Conservation (phyloP, 331 rosid genomes). For the Acacia pycnantha region DNA sequence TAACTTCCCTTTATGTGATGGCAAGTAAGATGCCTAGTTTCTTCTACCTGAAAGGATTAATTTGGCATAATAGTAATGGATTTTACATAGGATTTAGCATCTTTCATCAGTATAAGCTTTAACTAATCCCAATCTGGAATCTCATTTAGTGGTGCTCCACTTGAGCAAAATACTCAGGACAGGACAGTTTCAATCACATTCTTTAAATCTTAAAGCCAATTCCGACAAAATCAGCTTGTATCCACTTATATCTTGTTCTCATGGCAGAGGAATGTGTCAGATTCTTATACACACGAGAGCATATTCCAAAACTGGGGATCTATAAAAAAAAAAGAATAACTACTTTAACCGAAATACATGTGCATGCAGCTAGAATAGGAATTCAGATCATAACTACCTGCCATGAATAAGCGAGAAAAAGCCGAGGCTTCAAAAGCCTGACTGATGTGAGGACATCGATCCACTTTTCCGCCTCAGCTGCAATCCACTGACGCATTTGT, state of each 20-base stretch:
- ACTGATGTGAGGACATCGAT: background rate
- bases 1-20: background rate
- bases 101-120: constrained; percentile 9
- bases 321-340: background rate
- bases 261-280: background rate
- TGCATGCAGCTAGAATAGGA: background rate
- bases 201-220: background rate
- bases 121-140: constrained; percentile 9
- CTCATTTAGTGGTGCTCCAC: constrained; percentile 35
- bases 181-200: constrained; percentile 8
- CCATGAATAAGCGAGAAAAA: background rate
- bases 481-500: background rate
- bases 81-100: constrained; percentile 23
- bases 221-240: background rate
- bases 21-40: background rate
- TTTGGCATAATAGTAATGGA: background rate
- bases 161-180: constrained; percentile 3
- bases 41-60: background rate
- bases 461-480: background rate
- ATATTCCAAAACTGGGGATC: background rate
- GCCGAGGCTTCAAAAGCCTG: background rate
- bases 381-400: background rate
- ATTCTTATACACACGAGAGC: background rate
- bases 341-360: background rate
- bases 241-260: constrained; percentile 9